Evolutionary conservation across 2,329 filamentous ascomycete species (phyloP).

Genomic region (Aspergillus hiratsukae): DNA sequence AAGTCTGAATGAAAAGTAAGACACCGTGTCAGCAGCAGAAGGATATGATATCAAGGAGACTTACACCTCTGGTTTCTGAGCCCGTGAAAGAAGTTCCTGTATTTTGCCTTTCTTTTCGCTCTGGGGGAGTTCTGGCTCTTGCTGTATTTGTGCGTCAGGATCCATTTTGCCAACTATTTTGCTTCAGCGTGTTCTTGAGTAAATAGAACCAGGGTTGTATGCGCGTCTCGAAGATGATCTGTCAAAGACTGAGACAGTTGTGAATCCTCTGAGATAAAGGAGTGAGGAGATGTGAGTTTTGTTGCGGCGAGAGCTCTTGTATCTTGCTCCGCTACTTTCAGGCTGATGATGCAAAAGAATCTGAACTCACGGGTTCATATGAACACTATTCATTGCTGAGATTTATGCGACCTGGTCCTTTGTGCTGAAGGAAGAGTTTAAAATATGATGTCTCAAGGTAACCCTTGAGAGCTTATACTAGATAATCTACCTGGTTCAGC

Average conservation of each 20-base stretch:
- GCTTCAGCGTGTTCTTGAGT: neutral
- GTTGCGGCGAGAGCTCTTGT: neutral
- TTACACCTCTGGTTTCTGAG: neutral
- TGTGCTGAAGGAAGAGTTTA: too few relatives aligned
- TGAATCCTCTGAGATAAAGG: neutral
- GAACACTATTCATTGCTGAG: too few relatives aligned
- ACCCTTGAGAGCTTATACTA: neutral
- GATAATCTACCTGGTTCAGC: neutral
- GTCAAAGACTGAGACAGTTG: neutral
- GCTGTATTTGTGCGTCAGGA: neutral
- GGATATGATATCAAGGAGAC: neutral
- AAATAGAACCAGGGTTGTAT: neutral
- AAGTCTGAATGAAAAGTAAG: neutral
- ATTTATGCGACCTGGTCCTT: too few relatives aligned
- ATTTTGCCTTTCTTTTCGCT: neutral
- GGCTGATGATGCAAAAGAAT: neutral
- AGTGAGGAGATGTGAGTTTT: neutral
- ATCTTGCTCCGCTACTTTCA: neutral
- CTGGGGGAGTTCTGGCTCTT: neutral
- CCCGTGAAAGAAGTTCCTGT: neutral
- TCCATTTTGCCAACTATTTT: neutral
- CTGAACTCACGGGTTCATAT: too few relatives aligned
- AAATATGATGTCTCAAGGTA: neutral
- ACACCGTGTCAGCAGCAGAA: neutral
- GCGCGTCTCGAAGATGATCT: neutral